phyloP scores from a whole-genome alignment of 768 basidiomycete genomes.

The Macrocybe gigantea region DNA sequence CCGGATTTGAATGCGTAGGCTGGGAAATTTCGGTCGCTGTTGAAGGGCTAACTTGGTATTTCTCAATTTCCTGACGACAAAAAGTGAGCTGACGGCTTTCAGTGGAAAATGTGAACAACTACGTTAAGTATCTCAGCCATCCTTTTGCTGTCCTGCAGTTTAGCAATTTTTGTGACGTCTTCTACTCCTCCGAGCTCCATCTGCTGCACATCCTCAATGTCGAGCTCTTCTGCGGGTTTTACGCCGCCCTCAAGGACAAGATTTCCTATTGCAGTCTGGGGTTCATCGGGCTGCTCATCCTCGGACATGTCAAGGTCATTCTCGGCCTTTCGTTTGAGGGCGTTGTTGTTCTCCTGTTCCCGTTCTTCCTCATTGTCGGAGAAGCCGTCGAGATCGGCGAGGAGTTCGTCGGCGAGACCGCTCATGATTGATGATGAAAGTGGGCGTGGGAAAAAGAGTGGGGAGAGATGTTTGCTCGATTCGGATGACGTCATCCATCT shows the following conservation, averaged over 20 bases:
- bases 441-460: too few species aligned
- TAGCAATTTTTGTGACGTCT: constrained; percentile 86
- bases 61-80: constrained; percentile 71
- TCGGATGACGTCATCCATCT: too few species aligned
- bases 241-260: constrained; percentile 84
- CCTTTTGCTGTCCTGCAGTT: constrained; percentile 79
- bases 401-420: constrained; percentile 84
- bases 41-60: constrained; percentile 77
- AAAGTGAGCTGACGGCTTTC: too few species aligned
- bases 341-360: constrained; percentile 23
- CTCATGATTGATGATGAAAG: constrained; percentile 41
- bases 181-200: constrained; percentile 87
- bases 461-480: too few species aligned
- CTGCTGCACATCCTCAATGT: constrained; percentile 87
- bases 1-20: constrained; percentile 85
- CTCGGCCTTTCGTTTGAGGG: constrained; percentile 62
- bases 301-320: constrained; percentile 57
- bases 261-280: constrained; percentile 39
- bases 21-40: constrained; percentile 72
- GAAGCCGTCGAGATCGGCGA: constrained; percentile 87
- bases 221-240: constrained; percentile 92
- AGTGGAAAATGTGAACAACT: too few species aligned
- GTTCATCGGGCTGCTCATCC: constrained; percentile 45
- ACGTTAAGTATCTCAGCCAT: constrained; percentile 87
- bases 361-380: constrained; percentile 54